Evolutionary conservation across 768 basidiomycete species (phyloP).

Genomic region (Leccinum uliginosum): DNA sequence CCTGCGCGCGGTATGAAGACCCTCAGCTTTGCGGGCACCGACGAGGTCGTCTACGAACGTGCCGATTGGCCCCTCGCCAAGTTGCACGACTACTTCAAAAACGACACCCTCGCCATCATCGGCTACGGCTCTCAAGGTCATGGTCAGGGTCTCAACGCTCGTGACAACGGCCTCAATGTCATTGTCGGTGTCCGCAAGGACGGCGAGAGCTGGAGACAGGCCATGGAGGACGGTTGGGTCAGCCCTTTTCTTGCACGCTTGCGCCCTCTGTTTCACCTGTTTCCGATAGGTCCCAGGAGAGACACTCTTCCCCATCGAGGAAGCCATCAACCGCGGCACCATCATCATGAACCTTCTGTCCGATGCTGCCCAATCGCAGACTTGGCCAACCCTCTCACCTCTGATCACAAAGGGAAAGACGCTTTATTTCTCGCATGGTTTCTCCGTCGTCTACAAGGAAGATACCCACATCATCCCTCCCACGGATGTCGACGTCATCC

Average conservation of each 20-base stretch:
- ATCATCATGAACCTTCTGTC: conserved; percentile 99
- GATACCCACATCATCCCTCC: conserved; percentile 94
- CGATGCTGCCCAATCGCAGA: conserved; percentile 97
- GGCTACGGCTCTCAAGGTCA: conserved; percentile 99
- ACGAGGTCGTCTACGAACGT: conserved; percentile 93
- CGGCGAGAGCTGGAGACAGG: conserved; percentile 96
- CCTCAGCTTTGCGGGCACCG: conserved; percentile 92
- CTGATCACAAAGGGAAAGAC: conserved; percentile 99
- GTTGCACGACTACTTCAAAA: conserved; percentile 99
- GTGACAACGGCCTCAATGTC: conserved; percentile 98
- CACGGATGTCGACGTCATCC: conserved; percentile 93
- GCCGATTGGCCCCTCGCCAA: conserved; percentile 97
- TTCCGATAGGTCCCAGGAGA: conserved; percentile 78
- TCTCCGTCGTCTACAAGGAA: conserved; percentile 98
- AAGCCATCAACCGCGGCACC: conserved; percentile 92
- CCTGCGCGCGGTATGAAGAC: conserved; percentile 84
- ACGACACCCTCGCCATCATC: conserved; percentile 98
- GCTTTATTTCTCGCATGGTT: conserved; percentile 99
- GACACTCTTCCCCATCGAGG: conserved; percentile 97
- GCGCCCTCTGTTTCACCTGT: background rate
- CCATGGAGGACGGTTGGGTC: conserved; percentile 94
- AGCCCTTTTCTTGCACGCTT: conserved; percentile 19
- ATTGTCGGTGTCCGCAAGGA: conserved; percentile 97
- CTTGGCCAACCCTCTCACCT: conserved; percentile 85
- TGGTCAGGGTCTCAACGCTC: conserved; percentile 97